A percentile compares a stretch with the other conserved stretches of the same genome.
Evolutionary conservation across 352 stramenopile species (phyloP).

Genomic region (Phytophthora sp.): DNA sequence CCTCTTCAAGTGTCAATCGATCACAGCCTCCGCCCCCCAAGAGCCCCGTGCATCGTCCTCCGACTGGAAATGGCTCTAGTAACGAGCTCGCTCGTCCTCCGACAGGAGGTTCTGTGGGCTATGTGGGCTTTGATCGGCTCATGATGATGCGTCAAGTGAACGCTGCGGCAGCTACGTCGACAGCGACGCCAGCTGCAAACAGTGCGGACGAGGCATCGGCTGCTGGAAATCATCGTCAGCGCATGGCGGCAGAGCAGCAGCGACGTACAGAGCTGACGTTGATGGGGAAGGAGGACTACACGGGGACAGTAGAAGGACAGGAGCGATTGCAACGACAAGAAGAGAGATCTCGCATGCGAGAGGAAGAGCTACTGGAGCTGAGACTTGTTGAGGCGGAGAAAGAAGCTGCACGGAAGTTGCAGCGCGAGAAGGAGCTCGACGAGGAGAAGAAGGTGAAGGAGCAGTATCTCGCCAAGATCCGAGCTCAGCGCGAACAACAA

Average conservation of each 20-base stretch:
- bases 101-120: constrained; percentile 15
- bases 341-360: constrained; percentile 58
- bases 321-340: constrained; percentile 56
- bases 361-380: constrained; percentile 60
- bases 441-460: constrained; percentile 56
- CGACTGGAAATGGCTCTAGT: constrained; percentile 14
- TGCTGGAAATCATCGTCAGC: constrained; percentile 67
- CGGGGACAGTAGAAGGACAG: constrained; percentile 52
- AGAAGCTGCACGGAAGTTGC: constrained; percentile 29
- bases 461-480: constrained; percentile 60
- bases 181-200: neutral
- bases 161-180: constrained; percentile 26
- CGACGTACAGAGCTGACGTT: constrained; percentile 50
- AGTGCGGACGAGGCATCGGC: constrained; percentile 50
- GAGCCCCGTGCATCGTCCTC: constrained; percentile 42
- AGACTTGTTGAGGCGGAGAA: constrained; percentile 53
- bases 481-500: constrained; percentile 48
- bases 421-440: constrained; percentile 47
- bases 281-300: constrained; percentile 74
- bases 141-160: constrained; percentile 66
- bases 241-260: constrained; percentile 55
- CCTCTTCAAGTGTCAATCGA: neutral
- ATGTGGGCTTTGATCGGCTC: constrained; percentile 49
- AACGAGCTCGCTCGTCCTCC: constrained; percentile 31
- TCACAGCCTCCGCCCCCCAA: constrained; percentile 52